Evolutionary conservation across 495 filamentous ascomycete species (phyloP).

Genomic region (Hyaloscypha bicolor): DNA sequence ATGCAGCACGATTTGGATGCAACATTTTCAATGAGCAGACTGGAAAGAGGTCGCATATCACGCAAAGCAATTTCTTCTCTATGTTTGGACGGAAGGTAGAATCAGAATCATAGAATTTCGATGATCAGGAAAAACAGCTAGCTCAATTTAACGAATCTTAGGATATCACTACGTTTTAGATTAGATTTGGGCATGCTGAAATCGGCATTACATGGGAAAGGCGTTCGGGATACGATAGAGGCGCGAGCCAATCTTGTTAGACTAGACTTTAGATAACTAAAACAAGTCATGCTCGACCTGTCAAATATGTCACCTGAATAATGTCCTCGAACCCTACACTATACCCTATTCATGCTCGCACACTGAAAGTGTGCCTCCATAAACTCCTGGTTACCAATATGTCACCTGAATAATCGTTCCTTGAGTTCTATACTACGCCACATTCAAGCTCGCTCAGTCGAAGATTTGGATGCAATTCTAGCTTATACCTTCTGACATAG

Average conservation of each 20-base stretch:
- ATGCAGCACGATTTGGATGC: constrained; percentile 75
- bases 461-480: not conserved
- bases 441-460: not conserved
- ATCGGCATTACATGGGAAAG: not conserved
- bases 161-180: no score
- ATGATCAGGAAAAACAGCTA: not conserved
- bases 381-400: no score
- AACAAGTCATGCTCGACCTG: not conserved
- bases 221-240: not conserved
- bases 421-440: no score
- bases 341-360: no score
- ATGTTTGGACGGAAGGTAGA: constrained; percentile 22
- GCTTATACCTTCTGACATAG: not conserved
- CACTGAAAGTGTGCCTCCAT: no score
- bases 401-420: no score
- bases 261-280: not conserved
- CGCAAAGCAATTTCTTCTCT: constrained; percentile 45
- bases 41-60: constrained; percentile 58
- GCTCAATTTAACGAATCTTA: no score
- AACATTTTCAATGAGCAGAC: constrained; percentile 68
- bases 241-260: not conserved
- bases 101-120: not conserved
- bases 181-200: no score
- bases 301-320: not conserved
- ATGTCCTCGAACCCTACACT: no score